Percentiles rank a stretch among this genome's conserved stretches.
These are phyloP conservation scores for Fusarium bulbicola DNA, from an alignment of 2,329 filamentous ascomycete species.

Conservation along the genomic window DNA sequence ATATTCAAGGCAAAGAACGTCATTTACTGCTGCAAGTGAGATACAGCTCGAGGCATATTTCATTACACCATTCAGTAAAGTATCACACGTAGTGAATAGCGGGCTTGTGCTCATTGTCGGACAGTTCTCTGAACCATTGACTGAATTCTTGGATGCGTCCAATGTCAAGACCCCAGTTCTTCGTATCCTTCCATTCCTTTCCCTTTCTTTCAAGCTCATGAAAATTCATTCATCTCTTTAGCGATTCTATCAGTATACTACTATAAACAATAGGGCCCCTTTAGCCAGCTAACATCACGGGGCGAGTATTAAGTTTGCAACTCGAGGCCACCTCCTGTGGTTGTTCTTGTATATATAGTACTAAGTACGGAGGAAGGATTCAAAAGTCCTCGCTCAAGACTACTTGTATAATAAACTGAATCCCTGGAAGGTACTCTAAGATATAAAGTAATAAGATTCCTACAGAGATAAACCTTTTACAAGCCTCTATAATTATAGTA, in stretches of 20 bases:
- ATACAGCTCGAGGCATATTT: background rate
- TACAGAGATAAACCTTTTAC: no score
- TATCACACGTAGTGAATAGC: slow-evolving; percentile 32
- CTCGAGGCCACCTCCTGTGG: background rate
- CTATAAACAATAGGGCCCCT: background rate
- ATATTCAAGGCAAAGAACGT: background rate
- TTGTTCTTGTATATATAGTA: background rate
- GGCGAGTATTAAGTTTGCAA: background rate
- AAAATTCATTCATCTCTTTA: background rate
- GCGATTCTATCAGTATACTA: background rate
- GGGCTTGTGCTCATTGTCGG: background rate
- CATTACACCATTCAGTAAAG: slow-evolving; percentile 1
- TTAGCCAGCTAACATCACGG: background rate
- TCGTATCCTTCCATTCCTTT: background rate
- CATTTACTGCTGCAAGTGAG: background rate
- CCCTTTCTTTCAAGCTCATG: background rate
- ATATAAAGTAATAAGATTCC: no score
- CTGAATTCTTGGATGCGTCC: no score
- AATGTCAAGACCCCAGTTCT: background rate
- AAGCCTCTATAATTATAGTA: no score
- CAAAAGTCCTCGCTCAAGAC: no score
- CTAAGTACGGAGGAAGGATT: no score
- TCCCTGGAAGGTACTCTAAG: no score
- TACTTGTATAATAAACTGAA: no score
- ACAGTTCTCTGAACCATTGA: background rate